Evolutionary conservation across 805 yeast species (phyloP), one percentile per base, ranked within the genome.

Genomic region (Hermanozyma aechmeae): DNA sequence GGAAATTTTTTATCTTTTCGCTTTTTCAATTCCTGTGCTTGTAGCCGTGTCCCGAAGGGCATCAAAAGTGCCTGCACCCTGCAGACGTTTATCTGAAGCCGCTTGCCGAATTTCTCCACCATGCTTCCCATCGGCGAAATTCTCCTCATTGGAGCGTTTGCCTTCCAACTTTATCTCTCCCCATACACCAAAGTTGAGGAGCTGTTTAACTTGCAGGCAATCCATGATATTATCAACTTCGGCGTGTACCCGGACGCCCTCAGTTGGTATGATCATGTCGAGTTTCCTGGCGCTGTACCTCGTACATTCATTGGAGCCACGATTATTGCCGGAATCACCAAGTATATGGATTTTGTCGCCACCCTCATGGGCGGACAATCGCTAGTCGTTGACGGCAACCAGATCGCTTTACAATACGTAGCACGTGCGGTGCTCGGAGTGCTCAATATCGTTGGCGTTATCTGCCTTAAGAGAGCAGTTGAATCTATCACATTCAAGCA

Each of bases 181-280:
- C 96, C 96, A 0, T 84, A 60, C 53, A 79, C 96, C 2, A 89
- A 89, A 54, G 96, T 89, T 1, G 96, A 89, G 50, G 97, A 89
- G 51, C 83, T 95, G 16, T 89, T 89, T 64, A 83, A 79, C 42
- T 61, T 83, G 25, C 96, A 89, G 45, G 96, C 96, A 0, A 63
- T 84, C 24, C 86, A 87, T 47, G 96, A 89, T 45, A 62, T 86
- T 24, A 38, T 83, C 28, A 67, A 69, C 38, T 66, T 73, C 47
- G 96, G 95, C 1, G 39, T 58, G 1, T 46, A 38, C 22, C 58
- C 63, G 10, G 42, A 39, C 12, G 42, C 51, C 12, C 53, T 60
- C 23, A 53, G 63, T 15, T 37, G 58, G 27, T 89, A 68, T 48
- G 96, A 89, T 47, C 97, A 89, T 50, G 37, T 63, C 6, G 52